These are phyloP conservation scores for Aphanoascus verrucosus DNA, from an alignment of 2,329 filamentous ascomycete species.

Conservation along the genomic window DNA sequence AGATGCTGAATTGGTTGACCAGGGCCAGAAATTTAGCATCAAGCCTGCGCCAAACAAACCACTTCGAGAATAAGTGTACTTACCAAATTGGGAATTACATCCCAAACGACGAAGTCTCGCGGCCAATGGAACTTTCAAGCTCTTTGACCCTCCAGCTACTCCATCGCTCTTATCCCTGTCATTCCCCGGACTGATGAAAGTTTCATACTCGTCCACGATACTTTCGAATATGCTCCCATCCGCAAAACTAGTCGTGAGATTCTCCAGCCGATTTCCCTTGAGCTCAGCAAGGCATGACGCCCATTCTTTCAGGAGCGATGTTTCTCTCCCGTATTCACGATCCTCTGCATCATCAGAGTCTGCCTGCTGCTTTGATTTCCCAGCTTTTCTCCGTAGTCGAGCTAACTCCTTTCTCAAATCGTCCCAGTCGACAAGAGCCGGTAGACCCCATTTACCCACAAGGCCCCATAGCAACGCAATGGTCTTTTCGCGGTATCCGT, in stretches of 20 bases:
- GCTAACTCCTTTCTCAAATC: conserved; percentile 44
- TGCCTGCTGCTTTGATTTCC: background rate
- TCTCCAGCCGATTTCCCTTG: conserved; percentile 39
- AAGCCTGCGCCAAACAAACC: background rate
- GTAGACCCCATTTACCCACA: conserved; percentile 47
- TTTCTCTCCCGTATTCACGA: conserved; percentile 20
- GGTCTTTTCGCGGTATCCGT: conserved; percentile 55
- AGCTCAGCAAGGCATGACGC: conserved; percentile 41
- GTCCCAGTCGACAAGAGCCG: conserved; percentile 45
- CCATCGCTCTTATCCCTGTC: background rate
- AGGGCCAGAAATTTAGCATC: background rate
- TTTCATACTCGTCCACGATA: conserved; percentile 49
- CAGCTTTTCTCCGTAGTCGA: conserved; percentile 29
- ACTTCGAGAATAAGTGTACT: conserved; percentile 14
- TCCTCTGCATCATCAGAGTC: conserved; percentile 12
- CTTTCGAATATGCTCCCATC: conserved; percentile 44
- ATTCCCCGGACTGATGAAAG: conserved; percentile 30
- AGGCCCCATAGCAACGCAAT: conserved; percentile 51
- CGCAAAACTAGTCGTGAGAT: conserved; percentile 50
- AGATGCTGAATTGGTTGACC: conserved; percentile 28
- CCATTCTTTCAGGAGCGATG: conserved; percentile 46
- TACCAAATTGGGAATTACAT: conserved; percentile 36
- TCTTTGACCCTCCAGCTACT: background rate
- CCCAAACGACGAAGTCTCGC: conserved; percentile 31
- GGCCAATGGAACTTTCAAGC: conserved; percentile 18